These are phyloP conservation scores for Guadua angustifolia DNA, from an alignment of 176 grass and related monocot species.

Conservation along the genomic window DNA sequence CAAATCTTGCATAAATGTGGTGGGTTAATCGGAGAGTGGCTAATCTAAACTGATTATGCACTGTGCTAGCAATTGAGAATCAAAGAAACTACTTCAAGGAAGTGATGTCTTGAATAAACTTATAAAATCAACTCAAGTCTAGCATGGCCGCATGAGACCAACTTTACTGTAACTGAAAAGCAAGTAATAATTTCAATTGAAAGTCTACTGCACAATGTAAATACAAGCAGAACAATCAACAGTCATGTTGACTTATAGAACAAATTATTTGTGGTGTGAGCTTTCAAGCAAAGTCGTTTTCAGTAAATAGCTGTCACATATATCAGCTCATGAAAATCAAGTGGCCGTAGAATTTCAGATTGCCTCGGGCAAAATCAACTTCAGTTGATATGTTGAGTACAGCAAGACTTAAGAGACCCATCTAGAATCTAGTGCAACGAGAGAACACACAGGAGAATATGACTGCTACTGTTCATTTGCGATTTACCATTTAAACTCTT, in stretches of 20 bases:
- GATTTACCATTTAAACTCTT: neutral
- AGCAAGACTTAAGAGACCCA: neutral
- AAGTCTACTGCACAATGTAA: slow-evolving; percentile 1
- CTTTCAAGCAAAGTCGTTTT: slow-evolving; percentile 36
- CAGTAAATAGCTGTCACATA: slow-evolving; percentile 14
- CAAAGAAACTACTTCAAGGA: slow-evolving; percentile 2
- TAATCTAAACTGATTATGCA: slow-evolving; percentile 1
- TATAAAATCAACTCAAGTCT: neutral
- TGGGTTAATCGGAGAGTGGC: neutral
- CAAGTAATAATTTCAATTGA: neutral
- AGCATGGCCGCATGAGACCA: neutral
- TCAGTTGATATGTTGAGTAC: slow-evolving; percentile 8
- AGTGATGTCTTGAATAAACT: slow-evolving; percentile 1
- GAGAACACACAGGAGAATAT: neutral
- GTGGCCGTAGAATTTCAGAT: neutral
- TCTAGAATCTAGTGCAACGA: slow-evolving; percentile 17
- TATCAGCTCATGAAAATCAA: slow-evolving; percentile 16
- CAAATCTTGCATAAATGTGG: neutral
- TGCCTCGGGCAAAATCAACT: neutral
- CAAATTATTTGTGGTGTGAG: slow-evolving; percentile 26
- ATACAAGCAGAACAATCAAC: slow-evolving; percentile 18
- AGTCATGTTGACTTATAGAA: slow-evolving; percentile 32
- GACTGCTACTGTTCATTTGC: neutral
- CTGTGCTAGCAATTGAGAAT: neutral
- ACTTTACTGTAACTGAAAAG: slow-evolving; percentile 11